Evolutionary conservation across 441 rosid species (phyloP).

Genomic region (Corymbia calophylla): DNA sequence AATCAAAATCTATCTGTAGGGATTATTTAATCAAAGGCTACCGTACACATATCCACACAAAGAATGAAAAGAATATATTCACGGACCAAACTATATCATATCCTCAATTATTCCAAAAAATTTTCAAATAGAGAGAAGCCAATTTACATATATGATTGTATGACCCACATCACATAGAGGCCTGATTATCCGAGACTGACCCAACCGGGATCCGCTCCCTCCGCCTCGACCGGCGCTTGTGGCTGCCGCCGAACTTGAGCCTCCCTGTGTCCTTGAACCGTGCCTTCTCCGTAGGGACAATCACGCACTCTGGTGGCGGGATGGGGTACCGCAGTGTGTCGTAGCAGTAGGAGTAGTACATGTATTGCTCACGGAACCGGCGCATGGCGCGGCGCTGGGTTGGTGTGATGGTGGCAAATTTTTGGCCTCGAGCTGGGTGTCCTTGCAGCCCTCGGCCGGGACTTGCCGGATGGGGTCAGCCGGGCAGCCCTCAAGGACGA

Average conservation of each 20-base stretch:
- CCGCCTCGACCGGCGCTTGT: slow-evolving; percentile 17
- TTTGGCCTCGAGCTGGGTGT: slow-evolving; percentile 20
- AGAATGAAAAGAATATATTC: neutral
- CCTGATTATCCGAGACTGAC: neutral
- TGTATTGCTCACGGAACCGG: slow-evolving; percentile 47
- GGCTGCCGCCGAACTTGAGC: slow-evolving; percentile 65
- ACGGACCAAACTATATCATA: neutral
- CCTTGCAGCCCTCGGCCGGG: slow-evolving; percentile 19
- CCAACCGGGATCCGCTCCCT: neutral
- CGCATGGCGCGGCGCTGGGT: slow-evolving; percentile 47
- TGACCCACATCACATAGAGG: neutral
- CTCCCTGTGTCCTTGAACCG: slow-evolving; percentile 63
- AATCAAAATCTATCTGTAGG: neutral
- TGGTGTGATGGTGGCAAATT: slow-evolving; percentile 30
- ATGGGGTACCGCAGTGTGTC: slow-evolving; percentile 54
- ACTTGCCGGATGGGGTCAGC: slow-evolving; percentile 53
- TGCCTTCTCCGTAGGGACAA: slow-evolving; percentile 36
- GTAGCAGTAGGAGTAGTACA: slow-evolving; percentile 87
- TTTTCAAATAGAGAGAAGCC: neutral
- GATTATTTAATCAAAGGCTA: neutral
- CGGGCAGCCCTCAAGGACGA: slow-evolving; percentile 64
- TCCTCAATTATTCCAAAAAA: neutral
- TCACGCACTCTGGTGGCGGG: slow-evolving; percentile 55
- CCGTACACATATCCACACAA: neutral
- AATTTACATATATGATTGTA: neutral